Evolutionary conservation across 2,329 filamentous ascomycete genomes (phyloP), one percentile per base, ranked within the genome.

Genomic region (Fusarium brevicatenulatum): DNA sequence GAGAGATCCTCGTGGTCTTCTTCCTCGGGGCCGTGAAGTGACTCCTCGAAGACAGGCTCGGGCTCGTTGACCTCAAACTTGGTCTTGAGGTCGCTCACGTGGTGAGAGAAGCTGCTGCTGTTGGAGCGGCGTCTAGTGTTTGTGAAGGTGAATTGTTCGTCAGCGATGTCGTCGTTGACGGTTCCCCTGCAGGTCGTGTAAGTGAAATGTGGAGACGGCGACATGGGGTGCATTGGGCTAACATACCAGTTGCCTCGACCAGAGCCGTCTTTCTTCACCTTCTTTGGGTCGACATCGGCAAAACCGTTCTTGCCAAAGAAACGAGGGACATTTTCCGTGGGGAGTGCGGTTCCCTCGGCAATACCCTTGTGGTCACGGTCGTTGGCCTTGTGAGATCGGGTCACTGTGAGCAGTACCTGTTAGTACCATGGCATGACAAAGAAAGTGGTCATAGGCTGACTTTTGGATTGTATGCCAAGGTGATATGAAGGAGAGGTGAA

Each of bases 241-340:
- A 79, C 92, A 83, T 89, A 97, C 95, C 95, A 99, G 84, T 98
- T 98, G 81, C 93, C 94, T 84, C 93, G 95, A 76, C 95, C 95
- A 76, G 90, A 92, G 72, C 95, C 95, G 80, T 97, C 93, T 87
- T 99, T 99, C 91, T 99, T 99, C 81, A 93, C 92, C 88, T 97
- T 96, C 83, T 94, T 95, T 70, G 96, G 95, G 80, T 97, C 93
- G 76, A 88, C 87, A 80, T 95, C 95, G 78, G 90, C 86, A 80
- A 92, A 92, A 75, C 95, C 95, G 68, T 90, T 85, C 86, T 98
- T 98, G 83, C 90, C 94, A 82, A 98, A 98, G 90, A 93, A 98
- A 80, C 95, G 94, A 80, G 96, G 95, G 34, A 97, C 85, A 78
- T 92, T 89, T 76, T 96, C 92, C 73, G 92, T 88, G 62, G 90